Base-by-base conservation (phyloP, 768 basidiomycete genomes). In the Gyrodon lividus region DNA sequence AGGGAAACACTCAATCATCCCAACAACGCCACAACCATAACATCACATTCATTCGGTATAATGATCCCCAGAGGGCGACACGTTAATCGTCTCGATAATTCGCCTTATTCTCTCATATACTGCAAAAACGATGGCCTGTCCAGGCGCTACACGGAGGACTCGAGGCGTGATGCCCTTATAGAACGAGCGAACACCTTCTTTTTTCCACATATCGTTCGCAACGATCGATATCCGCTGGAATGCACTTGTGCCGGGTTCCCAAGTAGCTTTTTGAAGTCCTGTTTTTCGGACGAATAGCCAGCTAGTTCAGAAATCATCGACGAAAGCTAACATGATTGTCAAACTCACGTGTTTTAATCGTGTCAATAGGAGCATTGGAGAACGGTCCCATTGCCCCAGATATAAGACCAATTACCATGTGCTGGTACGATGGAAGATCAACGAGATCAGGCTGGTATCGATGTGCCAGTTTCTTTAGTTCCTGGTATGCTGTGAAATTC, bases 161-260 rank as follows among this genome's bases (percentile, higher is more conserved):
- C 97, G 81, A 31, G 97, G 97, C 0, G 95, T 98, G 67, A 99
- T 98, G 17, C 97, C 97, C 75, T 97, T 98, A 76, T 98, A 98
- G 72, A 99, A 98, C 47, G 95, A 92, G 39, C 71, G 71, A 14
- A 87, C 74, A 6, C 97, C 97, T 71, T 99, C 97, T 58, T 81
- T 77, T 54, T 76, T 81, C 87, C 93, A 98, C 93, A 98, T 97
- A 42, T 92, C 92, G n/a, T 73, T 71, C 26, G 92, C 86, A 52
- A 99, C 95, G 26, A 78, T 76, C 9, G 78, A 66, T 62, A 99
- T 86, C 6, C 95, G 84, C 59, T 88, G 77, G 55, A 92, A 75
- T 2, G 95, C 89, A 0, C 86, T 82, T 56, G 85, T 82, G 12
- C 90, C 91, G 0, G 86, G 81, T 22, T 75, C 68, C 24, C 87